Evolutionary conservation across 306 rosid species (phyloP).

Genomic region (Casuarina equisetifolia): DNA sequence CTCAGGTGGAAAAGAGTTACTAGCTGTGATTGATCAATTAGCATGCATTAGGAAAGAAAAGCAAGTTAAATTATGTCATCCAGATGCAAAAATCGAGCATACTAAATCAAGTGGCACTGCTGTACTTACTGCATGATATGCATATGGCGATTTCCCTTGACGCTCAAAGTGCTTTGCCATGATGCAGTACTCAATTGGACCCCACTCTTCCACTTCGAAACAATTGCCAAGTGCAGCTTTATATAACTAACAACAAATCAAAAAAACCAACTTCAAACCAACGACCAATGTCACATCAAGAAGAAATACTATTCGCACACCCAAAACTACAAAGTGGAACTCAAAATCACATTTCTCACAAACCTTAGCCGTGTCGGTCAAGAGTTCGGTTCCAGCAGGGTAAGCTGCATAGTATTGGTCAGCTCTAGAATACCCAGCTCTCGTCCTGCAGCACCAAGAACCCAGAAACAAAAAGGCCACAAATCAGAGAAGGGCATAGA

Average conservation of each 20-base stretch:
- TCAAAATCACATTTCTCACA: neutral
- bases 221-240: slow-evolving; percentile 92
- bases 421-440: slow-evolving; percentile 95
- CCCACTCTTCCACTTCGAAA: slow-evolving; percentile 89
- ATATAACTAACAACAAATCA: slow-evolving; percentile 55
- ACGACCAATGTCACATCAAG: neutral
- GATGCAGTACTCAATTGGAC: slow-evolving; percentile 82
- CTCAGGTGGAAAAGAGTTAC: neutral
- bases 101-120: neutral
- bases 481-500: neutral
- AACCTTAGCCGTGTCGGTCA: slow-evolving; percentile 82
- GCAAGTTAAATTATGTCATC: neutral
- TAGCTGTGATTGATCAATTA: neutral
- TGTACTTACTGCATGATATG: slow-evolving; percentile 83
- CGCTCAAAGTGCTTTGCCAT: slow-evolving; percentile 92
- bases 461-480: slow-evolving; percentile 1
- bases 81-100: neutral
- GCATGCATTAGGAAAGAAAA: neutral
- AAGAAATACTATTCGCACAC: neutral
- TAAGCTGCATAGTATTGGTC: slow-evolving; percentile 94
- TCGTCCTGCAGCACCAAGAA: slow-evolving; percentile 61
- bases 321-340: neutral
- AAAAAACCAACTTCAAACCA: slow-evolving; percentile 15
- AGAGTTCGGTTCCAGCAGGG: slow-evolving; percentile 92
- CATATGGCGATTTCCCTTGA: slow-evolving; percentile 86